A percentile compares a stretch with the other conserved stretches of the same genome.
Evolutionary conservation across 73 alveolate genomes (phyloP).

Genomic region (Paramecium bursaria): DNA sequence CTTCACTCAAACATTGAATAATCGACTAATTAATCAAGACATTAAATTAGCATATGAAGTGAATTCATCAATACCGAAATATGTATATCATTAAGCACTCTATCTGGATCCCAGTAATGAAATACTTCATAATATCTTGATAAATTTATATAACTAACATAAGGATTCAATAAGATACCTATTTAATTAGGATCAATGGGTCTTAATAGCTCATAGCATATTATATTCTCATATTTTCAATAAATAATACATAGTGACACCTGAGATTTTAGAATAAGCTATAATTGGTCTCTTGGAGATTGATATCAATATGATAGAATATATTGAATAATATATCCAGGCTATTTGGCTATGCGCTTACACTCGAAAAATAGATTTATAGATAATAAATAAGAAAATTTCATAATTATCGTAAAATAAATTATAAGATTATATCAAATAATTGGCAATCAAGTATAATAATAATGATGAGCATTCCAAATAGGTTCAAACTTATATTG

Average conservation of each 20-base stretch:
- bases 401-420: no score
- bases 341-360: no score
- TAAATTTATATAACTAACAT: not conserved
- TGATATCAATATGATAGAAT: no score
- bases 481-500: no score
- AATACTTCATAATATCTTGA: not conserved
- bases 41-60: not conserved
- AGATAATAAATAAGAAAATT: no score
- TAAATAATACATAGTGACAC: not conserved
- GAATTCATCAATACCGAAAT: not conserved
- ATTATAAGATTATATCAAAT: no score
- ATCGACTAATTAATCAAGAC: not conserved
- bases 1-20: not conserved
- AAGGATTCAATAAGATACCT: constrained; percentile 26
- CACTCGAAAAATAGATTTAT: no score
- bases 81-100: constrained; percentile 22
- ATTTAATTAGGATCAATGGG: constrained; percentile 9
- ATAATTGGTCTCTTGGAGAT: no score
- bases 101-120: constrained; percentile 37
- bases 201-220: not conserved
- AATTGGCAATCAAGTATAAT: no score
- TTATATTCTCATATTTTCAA: not conserved
- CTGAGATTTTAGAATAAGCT: constrained; percentile 11
- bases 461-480: no score
- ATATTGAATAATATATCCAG: no score